Percentiles rank a stretch among this genome's conserved stretches.
Conservation (phyloP, 225 moss, liverwort and hornwort genomes). For the Bryoerythrophyllum caledonicum region DNA sequence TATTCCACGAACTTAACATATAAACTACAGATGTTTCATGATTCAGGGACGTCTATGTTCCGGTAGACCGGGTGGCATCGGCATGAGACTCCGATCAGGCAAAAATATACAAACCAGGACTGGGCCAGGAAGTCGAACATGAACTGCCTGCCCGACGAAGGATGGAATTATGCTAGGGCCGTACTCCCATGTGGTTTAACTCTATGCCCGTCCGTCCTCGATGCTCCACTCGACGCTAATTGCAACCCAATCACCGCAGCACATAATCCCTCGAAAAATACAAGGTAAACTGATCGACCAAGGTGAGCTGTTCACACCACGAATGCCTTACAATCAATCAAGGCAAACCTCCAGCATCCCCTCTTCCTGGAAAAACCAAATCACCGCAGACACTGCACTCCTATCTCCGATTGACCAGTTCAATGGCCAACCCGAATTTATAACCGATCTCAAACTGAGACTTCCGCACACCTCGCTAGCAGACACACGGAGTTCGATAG, state of each 20-base stretch:
- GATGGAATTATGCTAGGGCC: not conserved
- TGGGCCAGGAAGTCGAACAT: constrained; percentile 4
- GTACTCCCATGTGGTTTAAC: not conserved
- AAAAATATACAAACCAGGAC: not conserved
- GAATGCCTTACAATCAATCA: not conserved
- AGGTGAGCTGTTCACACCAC: not conserved
- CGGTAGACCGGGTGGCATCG: not conserved
- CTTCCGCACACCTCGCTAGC: not conserved
- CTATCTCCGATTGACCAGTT: not conserved
- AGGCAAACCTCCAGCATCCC: not conserved
- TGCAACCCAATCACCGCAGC: not conserved
- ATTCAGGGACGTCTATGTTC: not conserved
- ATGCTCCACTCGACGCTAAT: not conserved
- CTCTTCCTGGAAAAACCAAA: not conserved
- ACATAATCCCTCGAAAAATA: not conserved
- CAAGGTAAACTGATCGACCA: too few relatives aligned
- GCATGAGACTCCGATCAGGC: not conserved
- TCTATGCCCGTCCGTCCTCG: not conserved
- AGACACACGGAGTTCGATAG: not conserved
- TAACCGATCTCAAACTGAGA: too few relatives aligned
- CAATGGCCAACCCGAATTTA: not conserved
- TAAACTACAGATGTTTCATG: too few relatives aligned
- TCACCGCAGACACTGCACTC: too few relatives aligned
- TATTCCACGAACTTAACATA: not conserved
- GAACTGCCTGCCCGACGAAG: not conserved